A percentile compares a stretch with the other conserved stretches of the same genome.
phyloP scores from a whole-genome alignment of 177 flowering plant species.

The Telopea speciosissima region DNA sequence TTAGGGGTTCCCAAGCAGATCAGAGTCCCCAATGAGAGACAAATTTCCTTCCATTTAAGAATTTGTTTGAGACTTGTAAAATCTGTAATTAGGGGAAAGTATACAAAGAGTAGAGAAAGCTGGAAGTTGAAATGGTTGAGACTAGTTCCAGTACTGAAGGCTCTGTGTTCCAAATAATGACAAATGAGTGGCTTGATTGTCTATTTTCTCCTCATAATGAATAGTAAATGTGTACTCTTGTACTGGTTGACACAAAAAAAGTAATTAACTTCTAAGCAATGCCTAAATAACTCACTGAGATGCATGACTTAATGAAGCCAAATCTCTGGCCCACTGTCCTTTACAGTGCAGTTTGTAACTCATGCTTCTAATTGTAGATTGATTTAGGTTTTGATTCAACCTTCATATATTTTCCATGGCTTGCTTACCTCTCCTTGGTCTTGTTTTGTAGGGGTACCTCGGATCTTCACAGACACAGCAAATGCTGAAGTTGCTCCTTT shows the following conservation, averaged over 20 bases:
- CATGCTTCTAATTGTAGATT: neutral
- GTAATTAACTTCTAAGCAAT: neutral
- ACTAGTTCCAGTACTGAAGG: neutral
- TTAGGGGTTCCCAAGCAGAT: neutral
- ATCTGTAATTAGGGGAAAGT: neutral
- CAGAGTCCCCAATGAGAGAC: neutral
- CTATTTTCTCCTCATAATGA: neutral
- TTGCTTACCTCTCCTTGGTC: constrained; percentile 1
- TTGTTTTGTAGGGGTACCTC: constrained; percentile 65
- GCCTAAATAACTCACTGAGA: neutral
- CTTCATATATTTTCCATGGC: neutral
- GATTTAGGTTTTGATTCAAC: neutral
- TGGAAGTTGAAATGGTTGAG: too few relatives aligned
- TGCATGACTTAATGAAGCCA: neutral
- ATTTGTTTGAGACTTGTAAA: neutral
- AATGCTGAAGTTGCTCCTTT: constrained; percentile 58
- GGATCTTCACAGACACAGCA: constrained; percentile 77
- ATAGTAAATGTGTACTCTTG: neutral
- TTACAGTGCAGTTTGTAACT: neutral
- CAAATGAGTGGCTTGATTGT: neutral
- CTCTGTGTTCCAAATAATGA: neutral
- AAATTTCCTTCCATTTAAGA: neutral
- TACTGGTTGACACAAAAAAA: neutral
- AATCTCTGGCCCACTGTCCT: neutral
- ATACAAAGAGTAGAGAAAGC: too few relatives aligned